Base-by-base conservation (phyloP, 2,329 filamentous ascomycete genomes). In the Neofusicoccum ribis region DNA sequence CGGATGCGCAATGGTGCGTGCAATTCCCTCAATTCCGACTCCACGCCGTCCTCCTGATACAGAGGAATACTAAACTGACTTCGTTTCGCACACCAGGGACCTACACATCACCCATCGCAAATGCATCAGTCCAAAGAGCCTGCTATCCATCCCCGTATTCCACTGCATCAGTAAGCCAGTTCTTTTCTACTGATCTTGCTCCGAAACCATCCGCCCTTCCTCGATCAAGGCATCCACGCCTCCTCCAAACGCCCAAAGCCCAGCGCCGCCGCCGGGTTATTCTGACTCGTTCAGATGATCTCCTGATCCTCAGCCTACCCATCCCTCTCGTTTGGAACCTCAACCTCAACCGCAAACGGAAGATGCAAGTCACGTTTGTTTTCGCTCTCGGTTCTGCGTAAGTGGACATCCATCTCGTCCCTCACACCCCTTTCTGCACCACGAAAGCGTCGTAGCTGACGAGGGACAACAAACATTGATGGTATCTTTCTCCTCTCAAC, bases 241-340 rank as follows among this genome's bases (percentile, higher is more conserved):
- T 20, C 20, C 20, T 20, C 20, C 20, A 20, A 20, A 20, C 20
- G 20, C 20, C 20, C 27, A 31, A 31, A 4, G 27, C 27, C 27
- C n/a, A 52, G 34, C 4, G n/a, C 15, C 20, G n/a, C 17, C 17
- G 9, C 20, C 50, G 27, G 34, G 27, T 31, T 31, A 41, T 23
- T 56, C 20, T 56, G 3, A 56, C 23, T 23, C 56, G 15, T 36
- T 17, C 9, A 61, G 58, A 50, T 61, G 58, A 61, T 23, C 58
- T 61, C 12, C 58, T 61, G 12, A 61, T 61, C 17, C 44, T 61
- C 34, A 50, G 43, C n/a, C 58, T 61, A 14, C 58, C 58, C 5
- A 27, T 61, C 20, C 58, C 58, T 15, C 11, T 61, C 7, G 46
- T 61, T 17, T 61, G 58, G 58, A 49, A 20, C 12, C 36, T 61